phyloP scores from a whole-genome alignment of 805 yeast species.

The Candida ascalaphidarum region DNA sequence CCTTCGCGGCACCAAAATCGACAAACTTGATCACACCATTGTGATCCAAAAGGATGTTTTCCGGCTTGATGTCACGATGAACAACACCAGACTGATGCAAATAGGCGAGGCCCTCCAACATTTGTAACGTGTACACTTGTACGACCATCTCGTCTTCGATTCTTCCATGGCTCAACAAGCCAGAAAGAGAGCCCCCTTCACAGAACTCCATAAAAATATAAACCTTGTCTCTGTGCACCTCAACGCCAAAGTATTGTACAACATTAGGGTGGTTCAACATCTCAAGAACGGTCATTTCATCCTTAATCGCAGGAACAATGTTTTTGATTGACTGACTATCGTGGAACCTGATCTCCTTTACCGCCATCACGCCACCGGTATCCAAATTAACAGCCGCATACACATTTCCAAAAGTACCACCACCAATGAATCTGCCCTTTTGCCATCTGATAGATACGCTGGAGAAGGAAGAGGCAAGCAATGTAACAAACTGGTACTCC shows the following conservation, averaged over 20 bases:
- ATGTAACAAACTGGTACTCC: slow-evolving; percentile 79
- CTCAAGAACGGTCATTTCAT: slow-evolving; percentile 94
- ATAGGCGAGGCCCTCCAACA: slow-evolving; percentile 93
- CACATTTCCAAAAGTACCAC: slow-evolving; percentile 93
- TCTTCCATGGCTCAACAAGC: slow-evolving; percentile 80
- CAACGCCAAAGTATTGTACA: slow-evolving; percentile 95
- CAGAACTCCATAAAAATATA: slow-evolving; percentile 97
- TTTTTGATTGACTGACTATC: slow-evolving; percentile 79
- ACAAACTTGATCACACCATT: slow-evolving; percentile 92
- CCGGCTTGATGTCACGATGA: slow-evolving; percentile 97
- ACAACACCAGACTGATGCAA: slow-evolving; percentile 90
- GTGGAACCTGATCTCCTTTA: slow-evolving; percentile 87
- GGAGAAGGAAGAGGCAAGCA: slow-evolving; percentile 81
- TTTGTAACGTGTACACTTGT: slow-evolving; percentile 82
- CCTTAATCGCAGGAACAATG: slow-evolving; percentile 82
- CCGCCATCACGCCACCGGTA: slow-evolving; percentile 95
- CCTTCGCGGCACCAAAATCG: slow-evolving; percentile 97
- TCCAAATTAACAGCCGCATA: slow-evolving; percentile 88
- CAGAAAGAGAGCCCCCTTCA: slow-evolving; percentile 89
- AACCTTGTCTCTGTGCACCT: slow-evolving; percentile 91
- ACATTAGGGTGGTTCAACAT: slow-evolving; percentile 94
- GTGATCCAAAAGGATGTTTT: slow-evolving; percentile 81
- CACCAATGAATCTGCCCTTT: slow-evolving; percentile 87
- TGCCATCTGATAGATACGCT: slow-evolving; percentile 95
- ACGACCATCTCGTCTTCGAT: slow-evolving; percentile 92